Evolutionary conservation across 1,139 yeast species (phyloP), one percentile per base, ranked within the genome.

Genomic region (Taphrina confusa): DNA sequence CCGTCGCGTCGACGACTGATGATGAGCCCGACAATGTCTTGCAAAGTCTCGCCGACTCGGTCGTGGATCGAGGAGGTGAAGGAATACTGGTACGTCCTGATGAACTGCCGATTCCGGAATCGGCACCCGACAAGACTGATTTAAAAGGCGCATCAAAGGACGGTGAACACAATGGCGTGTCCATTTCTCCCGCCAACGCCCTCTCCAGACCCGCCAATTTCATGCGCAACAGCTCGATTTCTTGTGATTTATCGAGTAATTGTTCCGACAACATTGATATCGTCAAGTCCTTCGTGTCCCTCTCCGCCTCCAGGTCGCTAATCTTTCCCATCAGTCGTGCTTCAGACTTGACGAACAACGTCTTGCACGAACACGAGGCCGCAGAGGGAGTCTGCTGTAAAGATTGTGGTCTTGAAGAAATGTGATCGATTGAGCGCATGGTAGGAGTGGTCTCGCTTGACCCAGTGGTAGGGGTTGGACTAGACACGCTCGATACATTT

Each of bases 261-360:
- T 46, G 58, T 28, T 54, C 58, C 16, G 58, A 33, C 16, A 54
- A 36, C 40, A 54, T 54, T 11, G 44, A 33, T 25, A 54, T 54
- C 1, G 58, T 54, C 51, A 54, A 16, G 27, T 54, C 58, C 28
- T 54, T 54, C 22, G 58, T 46, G 42, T 42, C 31, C 9, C 37
- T 33, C 25, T 42, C 44, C 27, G 58, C 33, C 22, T 33, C 25
- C 34, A 54, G 30, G 23, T 54, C 58, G 22, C 34, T 46, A 5
- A 54, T 28, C n/a, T 33, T 34, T 33, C 31, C 58, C 22, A 20
- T 12, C 20, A 44, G 34, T n/a, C 40, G 30, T 14, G 40, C 12
- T 22, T 40, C 36, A n/a, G 31, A 22, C 16, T 44, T 39, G 37
- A 18, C 49, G 6, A n/a, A 20, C 5, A 22, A 18, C 16, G 33